phyloP scores from a whole-genome alignment of 208 protist species.

The Acanthamoeba lenticulata region DNA sequence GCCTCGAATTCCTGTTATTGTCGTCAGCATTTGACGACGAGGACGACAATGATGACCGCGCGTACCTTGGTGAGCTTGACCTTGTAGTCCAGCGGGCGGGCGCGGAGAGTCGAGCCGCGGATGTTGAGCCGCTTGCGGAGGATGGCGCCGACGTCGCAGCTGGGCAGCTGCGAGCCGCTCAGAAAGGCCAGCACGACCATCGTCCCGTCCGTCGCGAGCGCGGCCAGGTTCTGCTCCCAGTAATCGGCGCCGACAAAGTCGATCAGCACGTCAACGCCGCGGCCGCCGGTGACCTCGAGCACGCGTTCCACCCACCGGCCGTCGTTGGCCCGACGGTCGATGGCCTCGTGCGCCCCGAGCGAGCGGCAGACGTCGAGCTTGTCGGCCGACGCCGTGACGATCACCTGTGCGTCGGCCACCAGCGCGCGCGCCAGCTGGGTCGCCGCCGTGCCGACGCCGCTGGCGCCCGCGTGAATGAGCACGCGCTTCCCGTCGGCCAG shows the following conservation, averaged over 20 bases:
- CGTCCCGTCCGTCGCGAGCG: constrained; percentile 51
- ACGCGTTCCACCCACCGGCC: constrained; percentile 32
- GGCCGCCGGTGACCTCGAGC: constrained; percentile 6
- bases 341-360: constrained; percentile 67
- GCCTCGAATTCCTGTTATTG: background rate
- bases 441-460: constrained; percentile 91
- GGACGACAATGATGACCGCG: background rate
- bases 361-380: constrained; percentile 72
- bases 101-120: constrained; percentile 73
- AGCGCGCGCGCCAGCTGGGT: constrained; percentile 83
- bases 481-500: constrained; percentile 85
- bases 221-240: constrained; percentile 59
- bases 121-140: constrained; percentile 71
- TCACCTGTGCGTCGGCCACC: background rate
- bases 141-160: background rate
- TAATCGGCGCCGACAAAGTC: constrained; percentile 79
- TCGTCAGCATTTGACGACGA: too few species aligned
- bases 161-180: background rate
- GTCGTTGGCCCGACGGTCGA: constrained; percentile 73
- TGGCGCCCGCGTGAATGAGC: constrained; percentile 91
- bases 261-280: constrained; percentile 76
- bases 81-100: constrained; percentile 70
- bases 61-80: constrained; percentile 30
- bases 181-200: constrained; percentile 73
- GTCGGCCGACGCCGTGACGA: constrained; percentile 63